These are phyloP conservation scores for Tetraselmis striata DNA, from an alignment of 139 green algal genomes.

Conservation along the genomic window DNA sequence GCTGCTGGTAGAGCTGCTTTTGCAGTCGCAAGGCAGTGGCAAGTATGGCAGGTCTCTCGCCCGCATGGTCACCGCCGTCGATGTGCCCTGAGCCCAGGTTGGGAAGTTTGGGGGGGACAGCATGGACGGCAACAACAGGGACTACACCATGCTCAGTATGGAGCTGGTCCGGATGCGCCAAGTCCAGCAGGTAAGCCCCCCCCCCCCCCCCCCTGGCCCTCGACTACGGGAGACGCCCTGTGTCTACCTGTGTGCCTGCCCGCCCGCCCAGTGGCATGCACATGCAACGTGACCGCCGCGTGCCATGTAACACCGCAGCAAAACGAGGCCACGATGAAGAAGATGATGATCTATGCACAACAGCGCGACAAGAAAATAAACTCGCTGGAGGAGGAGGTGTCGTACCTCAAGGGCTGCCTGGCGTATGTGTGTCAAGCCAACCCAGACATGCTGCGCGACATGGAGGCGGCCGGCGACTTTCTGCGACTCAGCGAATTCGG, in stretches of 20 bases:
- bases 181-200: slow-evolving; percentile 45
- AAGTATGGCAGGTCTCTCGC: too few species aligned
- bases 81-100: too few species aligned
- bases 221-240: too few species aligned
- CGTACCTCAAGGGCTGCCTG: neutral
- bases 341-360: neutral
- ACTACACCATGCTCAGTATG: slow-evolving; percentile 81
- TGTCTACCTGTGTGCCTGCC: too few species aligned
- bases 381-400: neutral
- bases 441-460: neutral
- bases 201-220: too few species aligned
- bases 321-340: neutral
- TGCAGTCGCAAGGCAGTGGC: too few species aligned
- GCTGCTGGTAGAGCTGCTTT: too few species aligned
- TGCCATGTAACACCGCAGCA: too few species aligned
- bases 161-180: slow-evolving; percentile 81
- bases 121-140: slow-evolving; percentile 75
- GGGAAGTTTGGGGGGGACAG: slow-evolving; percentile 77
- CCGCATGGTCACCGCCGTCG: too few species aligned
- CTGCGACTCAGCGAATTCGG: neutral
- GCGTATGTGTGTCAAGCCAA: neutral
- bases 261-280: too few species aligned
- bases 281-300: too few species aligned
- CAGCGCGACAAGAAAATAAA: neutral
- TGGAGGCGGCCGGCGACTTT: neutral